A percentile compares a stretch with the other conserved stretches of the same genome.
Evolutionary conservation across 768 basidiomycete genomes (phyloP).

Genomic region (Tricholoma sp.): DNA sequence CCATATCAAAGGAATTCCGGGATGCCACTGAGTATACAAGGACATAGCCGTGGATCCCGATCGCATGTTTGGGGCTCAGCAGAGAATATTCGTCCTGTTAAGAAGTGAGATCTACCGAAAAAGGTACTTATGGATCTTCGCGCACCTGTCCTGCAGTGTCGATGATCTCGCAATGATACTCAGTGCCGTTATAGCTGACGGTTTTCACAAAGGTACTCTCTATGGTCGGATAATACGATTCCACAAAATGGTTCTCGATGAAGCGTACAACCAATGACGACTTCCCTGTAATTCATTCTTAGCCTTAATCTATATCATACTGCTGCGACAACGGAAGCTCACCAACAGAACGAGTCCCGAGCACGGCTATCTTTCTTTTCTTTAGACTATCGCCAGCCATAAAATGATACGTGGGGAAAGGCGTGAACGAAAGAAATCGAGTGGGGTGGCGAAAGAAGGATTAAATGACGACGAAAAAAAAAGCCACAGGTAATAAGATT

Average conservation of each 20-base stretch:
- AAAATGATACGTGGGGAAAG: constrained; percentile 22
- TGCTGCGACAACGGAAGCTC: constrained; percentile 24
- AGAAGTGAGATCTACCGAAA: constrained; percentile 5
- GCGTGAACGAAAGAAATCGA: neutral
- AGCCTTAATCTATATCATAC: constrained; percentile 9
- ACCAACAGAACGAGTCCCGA: constrained; percentile 86
- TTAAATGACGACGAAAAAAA: neutral
- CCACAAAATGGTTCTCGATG: constrained; percentile 81
- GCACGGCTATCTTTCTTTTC: constrained; percentile 79
- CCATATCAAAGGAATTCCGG: constrained; percentile 85
- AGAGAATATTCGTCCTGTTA: constrained; percentile 87
- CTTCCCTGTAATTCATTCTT: constrained; percentile 57
- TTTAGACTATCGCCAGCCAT: constrained; percentile 35
- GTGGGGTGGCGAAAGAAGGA: constrained; percentile 4
- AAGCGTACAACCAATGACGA: constrained; percentile 87
- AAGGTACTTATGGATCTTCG: constrained; percentile 6
- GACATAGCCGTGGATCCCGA: constrained; percentile 92
- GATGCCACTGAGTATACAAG: constrained; percentile 90
- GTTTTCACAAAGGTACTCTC: constrained; percentile 75
- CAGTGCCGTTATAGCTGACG: constrained; percentile 71
- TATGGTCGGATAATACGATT: constrained; percentile 89
- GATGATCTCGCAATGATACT: constrained; percentile 90
- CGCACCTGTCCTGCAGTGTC: constrained; percentile 92
- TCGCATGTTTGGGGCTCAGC: constrained; percentile 82
- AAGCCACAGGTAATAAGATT: neutral